A percentile compares a stretch with the other conserved stretches of the same genome.
Conservation (phyloP, 2,329 filamentous ascomycete species). For the Fusarium robinianum region DNA sequence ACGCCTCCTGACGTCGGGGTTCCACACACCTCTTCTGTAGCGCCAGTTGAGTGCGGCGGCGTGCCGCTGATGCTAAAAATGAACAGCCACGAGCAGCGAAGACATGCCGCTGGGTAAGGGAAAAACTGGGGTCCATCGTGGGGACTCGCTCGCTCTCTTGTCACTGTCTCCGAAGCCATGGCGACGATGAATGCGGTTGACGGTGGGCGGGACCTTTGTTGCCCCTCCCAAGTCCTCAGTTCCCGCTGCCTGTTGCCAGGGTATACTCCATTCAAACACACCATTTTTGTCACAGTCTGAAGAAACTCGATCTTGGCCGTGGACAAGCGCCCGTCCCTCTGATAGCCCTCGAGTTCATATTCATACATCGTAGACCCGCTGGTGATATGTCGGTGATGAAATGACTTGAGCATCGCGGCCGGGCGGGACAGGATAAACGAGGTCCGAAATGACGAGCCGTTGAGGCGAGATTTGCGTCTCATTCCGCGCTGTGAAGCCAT, state of each 20-base stretch:
- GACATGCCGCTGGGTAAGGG: background rate
- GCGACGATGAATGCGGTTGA: too few species aligned
- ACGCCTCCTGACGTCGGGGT: constrained; percentile 21
- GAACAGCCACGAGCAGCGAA: constrained; percentile 3
- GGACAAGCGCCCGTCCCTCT: constrained; percentile 19
- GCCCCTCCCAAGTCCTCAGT: too few species aligned
- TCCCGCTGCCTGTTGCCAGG: background rate
- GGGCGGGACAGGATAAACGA: background rate
- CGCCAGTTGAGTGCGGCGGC: constrained; percentile 2
- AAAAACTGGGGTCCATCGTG: constrained; percentile 7
- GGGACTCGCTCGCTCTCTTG: too few species aligned
- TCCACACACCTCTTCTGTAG: constrained; percentile 1
- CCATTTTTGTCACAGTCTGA: too few species aligned
- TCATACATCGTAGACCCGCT: too few species aligned
- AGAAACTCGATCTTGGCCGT: background rate
- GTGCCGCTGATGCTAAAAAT: constrained; percentile 35
- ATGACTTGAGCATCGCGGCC: background rate
- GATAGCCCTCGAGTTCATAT: too few species aligned
- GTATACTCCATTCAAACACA: too few species aligned
- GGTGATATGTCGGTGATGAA: background rate
- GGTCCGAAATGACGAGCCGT: constrained; percentile 8
- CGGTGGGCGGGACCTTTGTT: too few species aligned
- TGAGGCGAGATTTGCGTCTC: constrained; percentile 18
- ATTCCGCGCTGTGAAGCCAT: constrained; percentile 10
- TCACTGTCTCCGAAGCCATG: too few species aligned